phyloP scores from a whole-genome alignment of 2,329 filamentous ascomycete species.

The Penicillium sp. region DNA sequence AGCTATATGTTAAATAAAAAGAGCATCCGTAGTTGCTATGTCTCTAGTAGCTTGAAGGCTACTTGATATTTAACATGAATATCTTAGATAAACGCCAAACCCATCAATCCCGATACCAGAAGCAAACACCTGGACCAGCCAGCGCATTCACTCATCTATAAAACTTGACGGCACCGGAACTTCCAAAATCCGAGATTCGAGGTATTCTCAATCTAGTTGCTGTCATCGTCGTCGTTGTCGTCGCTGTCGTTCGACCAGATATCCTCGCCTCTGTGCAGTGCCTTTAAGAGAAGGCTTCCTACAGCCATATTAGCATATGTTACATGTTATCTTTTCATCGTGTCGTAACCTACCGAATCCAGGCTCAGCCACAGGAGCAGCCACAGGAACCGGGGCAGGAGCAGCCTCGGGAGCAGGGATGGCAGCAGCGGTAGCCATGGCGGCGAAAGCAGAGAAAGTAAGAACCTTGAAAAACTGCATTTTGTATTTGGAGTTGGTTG shows the following conservation, averaged over 20 bases:
- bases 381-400: not conserved
- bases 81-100: not conserved
- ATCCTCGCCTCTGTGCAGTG: not conserved
- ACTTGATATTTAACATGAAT: not conserved
- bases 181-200: not conserved
- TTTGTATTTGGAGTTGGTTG: not conserved
- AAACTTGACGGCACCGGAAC: not conserved
- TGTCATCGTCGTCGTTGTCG: not conserved
- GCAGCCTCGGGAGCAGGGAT: not conserved
- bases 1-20: no score
- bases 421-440: not conserved
- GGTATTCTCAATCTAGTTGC: not conserved
- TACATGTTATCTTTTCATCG: no score
- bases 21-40: no score
- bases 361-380: not conserved
- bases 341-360: not conserved
- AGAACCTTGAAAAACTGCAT: not conserved
- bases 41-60: not conserved
- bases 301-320: not conserved
- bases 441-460: conserved; percentile 23
- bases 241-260: not conserved
- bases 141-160: not conserved
- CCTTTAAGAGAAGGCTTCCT: not conserved
- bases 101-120: not conserved
- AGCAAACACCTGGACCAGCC: not conserved